A percentile compares a stretch with the other conserved stretches of the same genome.
Conservation (phyloP, 2,329 filamentous ascomycete genomes). For the Fusarium agapanthi region DNA sequence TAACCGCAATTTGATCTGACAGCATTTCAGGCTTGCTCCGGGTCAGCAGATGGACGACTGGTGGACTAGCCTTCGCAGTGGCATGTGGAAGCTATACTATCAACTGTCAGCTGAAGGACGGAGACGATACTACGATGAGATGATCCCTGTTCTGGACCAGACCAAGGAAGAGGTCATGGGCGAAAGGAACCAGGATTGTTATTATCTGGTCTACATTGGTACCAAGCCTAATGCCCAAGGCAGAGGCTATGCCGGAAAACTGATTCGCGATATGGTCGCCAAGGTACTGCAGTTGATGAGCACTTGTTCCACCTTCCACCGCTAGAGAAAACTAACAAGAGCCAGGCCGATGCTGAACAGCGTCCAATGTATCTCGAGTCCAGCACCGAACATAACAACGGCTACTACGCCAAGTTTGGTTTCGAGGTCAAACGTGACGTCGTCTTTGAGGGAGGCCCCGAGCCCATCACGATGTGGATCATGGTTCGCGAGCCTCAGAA, state of each 20-base stretch:
- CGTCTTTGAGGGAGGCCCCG: conserved; percentile 64
- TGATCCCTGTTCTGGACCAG: conserved; percentile 77
- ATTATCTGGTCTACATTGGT: conserved; percentile 86
- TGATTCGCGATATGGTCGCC: conserved; percentile 74
- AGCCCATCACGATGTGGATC: conserved; percentile 74
- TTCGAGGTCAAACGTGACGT: conserved; percentile 74
- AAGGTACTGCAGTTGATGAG: conserved; percentile 55
- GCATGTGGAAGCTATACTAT: conserved; percentile 81
- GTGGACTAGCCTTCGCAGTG: conserved; percentile 75
- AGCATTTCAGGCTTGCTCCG: conserved; percentile 72
- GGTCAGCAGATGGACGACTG: conserved; percentile 77
- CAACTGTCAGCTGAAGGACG: conserved; percentile 77
- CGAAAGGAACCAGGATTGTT: conserved; percentile 71
- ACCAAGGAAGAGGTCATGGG: conserved; percentile 77
- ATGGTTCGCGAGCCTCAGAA: conserved; percentile 79
- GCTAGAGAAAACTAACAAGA: background rate
- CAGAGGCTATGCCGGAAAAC: conserved; percentile 75
- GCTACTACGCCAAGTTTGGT: conserved; percentile 79
- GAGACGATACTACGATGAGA: conserved; percentile 78
- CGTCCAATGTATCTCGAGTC: conserved; percentile 81
- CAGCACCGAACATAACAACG: conserved; percentile 72
- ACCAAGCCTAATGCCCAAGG: conserved; percentile 75
- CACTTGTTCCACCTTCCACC: background rate
- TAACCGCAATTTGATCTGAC: background rate
- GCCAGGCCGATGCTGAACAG: conserved; percentile 72